These are phyloP conservation scores for Blastobotrys buckinghamii DNA, from an alignment of 1,139 yeast species.

Conservation along the genomic window DNA sequence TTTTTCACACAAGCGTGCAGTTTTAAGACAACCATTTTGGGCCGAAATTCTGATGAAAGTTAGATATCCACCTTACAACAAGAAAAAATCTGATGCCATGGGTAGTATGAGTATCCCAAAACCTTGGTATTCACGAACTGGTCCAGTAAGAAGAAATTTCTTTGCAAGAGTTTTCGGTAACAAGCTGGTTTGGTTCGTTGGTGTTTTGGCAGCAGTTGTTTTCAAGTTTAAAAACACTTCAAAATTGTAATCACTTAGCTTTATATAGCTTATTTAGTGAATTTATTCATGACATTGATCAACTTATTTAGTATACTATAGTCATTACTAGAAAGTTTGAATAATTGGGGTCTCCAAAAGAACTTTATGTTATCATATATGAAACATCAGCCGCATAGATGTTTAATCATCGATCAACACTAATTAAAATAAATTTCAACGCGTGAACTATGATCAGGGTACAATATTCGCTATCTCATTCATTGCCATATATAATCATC, in stretches of 20 bases:
- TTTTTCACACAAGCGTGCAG: conserved; percentile 72
- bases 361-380: no score
- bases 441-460: no score
- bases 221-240: conserved; percentile 2
- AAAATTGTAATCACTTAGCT: no score
- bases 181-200: conserved; percentile 5
- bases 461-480: no score
- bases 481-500: no score
- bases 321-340: no score
- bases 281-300: no score
- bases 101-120: conserved; percentile 10
- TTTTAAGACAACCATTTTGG: conserved; percentile 63
- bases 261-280: background rate
- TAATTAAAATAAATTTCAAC: no score
- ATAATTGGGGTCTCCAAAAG: no score
- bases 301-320: no score
- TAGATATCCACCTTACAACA: conserved; percentile 65
- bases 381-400: no score
- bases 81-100: conserved; percentile 32
- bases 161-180: background rate
- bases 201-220: conserved; percentile 6
- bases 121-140: conserved; percentile 23
- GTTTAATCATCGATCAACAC: no score
- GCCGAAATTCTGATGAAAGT: conserved; percentile 50
- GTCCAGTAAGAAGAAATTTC: conserved; percentile 18